Evolutionary conservation across 768 basidiomycete species (phyloP).

Genomic region (Glaciozyma martinii): DNA sequence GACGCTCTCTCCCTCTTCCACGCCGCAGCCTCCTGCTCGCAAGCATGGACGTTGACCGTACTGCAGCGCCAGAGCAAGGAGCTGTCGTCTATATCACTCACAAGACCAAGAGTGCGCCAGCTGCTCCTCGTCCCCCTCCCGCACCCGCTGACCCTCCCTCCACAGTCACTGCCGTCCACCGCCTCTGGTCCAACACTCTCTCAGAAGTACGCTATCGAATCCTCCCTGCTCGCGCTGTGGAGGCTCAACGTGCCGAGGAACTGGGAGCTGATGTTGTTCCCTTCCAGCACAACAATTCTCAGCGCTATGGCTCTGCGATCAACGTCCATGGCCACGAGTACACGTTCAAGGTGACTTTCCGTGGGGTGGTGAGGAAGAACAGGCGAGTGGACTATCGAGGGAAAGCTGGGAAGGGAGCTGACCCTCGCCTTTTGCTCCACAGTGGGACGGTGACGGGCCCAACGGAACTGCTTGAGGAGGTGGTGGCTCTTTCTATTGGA

Average conservation of each 20-base stretch:
- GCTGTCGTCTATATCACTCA: not conserved
- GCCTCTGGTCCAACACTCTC: not conserved
- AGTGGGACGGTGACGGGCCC: constrained; percentile 10
- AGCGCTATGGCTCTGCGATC: constrained; percentile 2
- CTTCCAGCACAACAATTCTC: not conserved
- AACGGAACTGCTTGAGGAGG: constrained; percentile 11
- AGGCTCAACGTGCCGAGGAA: too few species aligned
- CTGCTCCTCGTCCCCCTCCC: not conserved
- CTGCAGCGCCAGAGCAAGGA: not conserved
- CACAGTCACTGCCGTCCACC: constrained; percentile 16
- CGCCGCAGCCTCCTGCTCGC: too few species aligned
- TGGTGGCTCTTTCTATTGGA: not conserved
- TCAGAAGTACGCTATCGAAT: not conserved
- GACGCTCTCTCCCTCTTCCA: too few species aligned
- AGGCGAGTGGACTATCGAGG: constrained; percentile 11
- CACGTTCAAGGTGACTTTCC: constrained; percentile 13
- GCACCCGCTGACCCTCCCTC: not conserved
- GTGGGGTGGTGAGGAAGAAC: constrained; percentile 3
- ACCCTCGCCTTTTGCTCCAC: too few species aligned
- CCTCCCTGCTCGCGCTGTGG: too few species aligned
- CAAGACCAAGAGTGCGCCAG: not conserved
- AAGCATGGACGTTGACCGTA: too few species aligned
- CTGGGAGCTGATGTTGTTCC: not conserved
- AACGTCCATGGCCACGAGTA: constrained; percentile 14
- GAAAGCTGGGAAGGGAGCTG: not conserved